phyloP scores from a whole-genome alignment of 163 green algal genomes.

The Chloroidium sp. region DNA sequence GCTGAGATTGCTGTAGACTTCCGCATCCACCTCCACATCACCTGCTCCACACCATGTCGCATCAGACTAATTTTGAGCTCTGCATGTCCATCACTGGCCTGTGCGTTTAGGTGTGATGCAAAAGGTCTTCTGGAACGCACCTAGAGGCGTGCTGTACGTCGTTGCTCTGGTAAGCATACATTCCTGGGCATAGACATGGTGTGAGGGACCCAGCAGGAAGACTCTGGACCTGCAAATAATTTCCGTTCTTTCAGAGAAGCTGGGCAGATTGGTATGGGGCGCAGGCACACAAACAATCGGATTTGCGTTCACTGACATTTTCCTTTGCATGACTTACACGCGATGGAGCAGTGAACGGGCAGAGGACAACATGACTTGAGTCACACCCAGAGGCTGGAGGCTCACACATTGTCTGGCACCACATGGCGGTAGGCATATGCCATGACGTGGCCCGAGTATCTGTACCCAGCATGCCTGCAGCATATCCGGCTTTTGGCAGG shows the following conservation, averaged over 20 bases:
- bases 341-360: no score
- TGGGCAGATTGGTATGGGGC: not conserved
- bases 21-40: constrained; percentile 47
- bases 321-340: constrained; percentile 12
- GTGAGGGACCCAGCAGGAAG: constrained; percentile 86
- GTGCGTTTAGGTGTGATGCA: no score
- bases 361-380: no score
- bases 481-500: not conserved
- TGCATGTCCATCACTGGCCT: not conserved
- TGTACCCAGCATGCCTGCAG: constrained; percentile 75
- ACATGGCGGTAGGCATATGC: constrained; percentile 80
- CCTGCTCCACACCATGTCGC: constrained; percentile 21
- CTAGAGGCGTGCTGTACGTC: constrained; percentile 76
- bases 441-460: constrained; percentile 84
- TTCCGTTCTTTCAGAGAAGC: not conserved
- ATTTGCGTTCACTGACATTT: not conserved
- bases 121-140: constrained; percentile 16
- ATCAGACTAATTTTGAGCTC: not conserved
- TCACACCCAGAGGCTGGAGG: no score
- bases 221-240: constrained; percentile 59
- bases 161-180: constrained; percentile 61
- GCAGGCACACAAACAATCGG: not conserved
- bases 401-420: not conserved
- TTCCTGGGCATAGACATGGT: constrained; percentile 72
- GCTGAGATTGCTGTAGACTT: constrained; percentile 38